A percentile compares a stretch with the other conserved stretches of the same genome.
These are phyloP conservation scores for Cryptococcus sp. DNA, from an alignment of 1,284 basidiomycete species.

Conservation along the genomic window DNA sequence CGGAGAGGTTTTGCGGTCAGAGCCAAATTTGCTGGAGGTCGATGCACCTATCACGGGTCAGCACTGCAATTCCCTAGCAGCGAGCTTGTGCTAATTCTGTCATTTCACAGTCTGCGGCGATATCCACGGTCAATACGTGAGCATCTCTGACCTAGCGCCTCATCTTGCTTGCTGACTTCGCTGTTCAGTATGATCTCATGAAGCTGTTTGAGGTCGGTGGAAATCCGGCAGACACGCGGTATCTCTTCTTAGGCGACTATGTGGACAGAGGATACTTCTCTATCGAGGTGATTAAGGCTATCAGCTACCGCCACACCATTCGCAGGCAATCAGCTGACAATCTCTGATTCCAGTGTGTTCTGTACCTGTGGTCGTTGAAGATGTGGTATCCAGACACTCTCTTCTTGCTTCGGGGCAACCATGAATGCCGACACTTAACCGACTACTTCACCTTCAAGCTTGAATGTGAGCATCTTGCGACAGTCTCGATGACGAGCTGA, in stretches of 20 bases:
- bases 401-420: constrained; percentile 90
- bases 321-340: constrained; percentile 14
- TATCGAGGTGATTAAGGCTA: constrained; percentile 67
- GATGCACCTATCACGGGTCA: constrained; percentile 91
- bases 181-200: constrained; percentile 86
- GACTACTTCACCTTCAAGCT: constrained; percentile 98
- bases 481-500: constrained; percentile 5
- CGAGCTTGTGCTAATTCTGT: constrained; percentile 11
- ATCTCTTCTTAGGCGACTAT: constrained; percentile 97
- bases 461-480: constrained; percentile 65
- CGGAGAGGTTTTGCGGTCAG: constrained; percentile 72
- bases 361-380: constrained; percentile 90
- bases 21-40: constrained; percentile 87
- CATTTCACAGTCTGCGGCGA: constrained; percentile 76
- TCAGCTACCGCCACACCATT: not conserved
- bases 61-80: constrained; percentile 43
- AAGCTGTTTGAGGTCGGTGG: constrained; percentile 98
- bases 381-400: constrained; percentile 90
- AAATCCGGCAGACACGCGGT: constrained; percentile 82
- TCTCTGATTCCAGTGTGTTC: constrained; percentile 65
- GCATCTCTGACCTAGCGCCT: constrained; percentile 40
- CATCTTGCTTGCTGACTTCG: constrained; percentile 9
- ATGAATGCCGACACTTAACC: constrained; percentile 94
- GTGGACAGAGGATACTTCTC: constrained; percentile 96
- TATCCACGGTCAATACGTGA: constrained; percentile 95